phyloP scores from a whole-genome alignment of 1,284 basidiomycete genomes.

The Cutaneotrichosporon cutaneum region DNA sequence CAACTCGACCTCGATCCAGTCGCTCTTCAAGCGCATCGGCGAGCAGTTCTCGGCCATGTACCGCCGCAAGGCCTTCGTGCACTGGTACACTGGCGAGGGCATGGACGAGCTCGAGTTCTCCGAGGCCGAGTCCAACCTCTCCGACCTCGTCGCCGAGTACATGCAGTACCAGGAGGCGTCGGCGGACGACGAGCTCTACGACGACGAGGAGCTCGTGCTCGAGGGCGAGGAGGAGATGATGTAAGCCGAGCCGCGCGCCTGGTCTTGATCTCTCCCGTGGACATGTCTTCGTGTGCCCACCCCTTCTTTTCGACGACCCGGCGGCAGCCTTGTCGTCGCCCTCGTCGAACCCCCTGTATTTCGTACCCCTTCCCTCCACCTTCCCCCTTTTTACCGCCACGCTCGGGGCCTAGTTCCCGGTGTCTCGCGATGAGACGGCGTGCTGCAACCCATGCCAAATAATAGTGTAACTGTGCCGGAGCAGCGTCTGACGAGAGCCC shows the following conservation, averaged over 20 bases:
- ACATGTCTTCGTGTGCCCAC: slow-evolving; percentile 9
- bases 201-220: slow-evolving; percentile 50
- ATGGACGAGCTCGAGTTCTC: slow-evolving; percentile 98
- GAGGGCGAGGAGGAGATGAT: slow-evolving; percentile 44
- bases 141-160: slow-evolving; percentile 89
- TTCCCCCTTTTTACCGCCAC: slow-evolving; percentile 33
- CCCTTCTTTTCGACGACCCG: slow-evolving; percentile 16
- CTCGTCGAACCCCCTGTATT: slow-evolving; percentile 13
- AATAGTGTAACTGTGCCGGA: slow-evolving; percentile 5
- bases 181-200: slow-evolving; percentile 55
- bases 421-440: slow-evolving; percentile 52
- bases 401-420: slow-evolving; percentile 45
- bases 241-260: slow-evolving; percentile 13
- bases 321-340: slow-evolving; percentile 26
- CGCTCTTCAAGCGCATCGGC: slow-evolving; percentile 94
- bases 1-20: slow-evolving; percentile 96
- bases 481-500: background rate
- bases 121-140: slow-evolving; percentile 95
- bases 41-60: slow-evolving; percentile 99
- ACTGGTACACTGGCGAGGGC: slow-evolving; percentile 98
- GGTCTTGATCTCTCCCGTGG: slow-evolving; percentile 16
- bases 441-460: slow-evolving; percentile 34
- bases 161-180: slow-evolving; percentile 88
- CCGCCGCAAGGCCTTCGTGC: slow-evolving; percentile 97
- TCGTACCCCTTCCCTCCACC: slow-evolving; percentile 6